Evolutionary conservation across 805 yeast species (phyloP).

Genomic region (Tetrapisispora pingtungensis): DNA sequence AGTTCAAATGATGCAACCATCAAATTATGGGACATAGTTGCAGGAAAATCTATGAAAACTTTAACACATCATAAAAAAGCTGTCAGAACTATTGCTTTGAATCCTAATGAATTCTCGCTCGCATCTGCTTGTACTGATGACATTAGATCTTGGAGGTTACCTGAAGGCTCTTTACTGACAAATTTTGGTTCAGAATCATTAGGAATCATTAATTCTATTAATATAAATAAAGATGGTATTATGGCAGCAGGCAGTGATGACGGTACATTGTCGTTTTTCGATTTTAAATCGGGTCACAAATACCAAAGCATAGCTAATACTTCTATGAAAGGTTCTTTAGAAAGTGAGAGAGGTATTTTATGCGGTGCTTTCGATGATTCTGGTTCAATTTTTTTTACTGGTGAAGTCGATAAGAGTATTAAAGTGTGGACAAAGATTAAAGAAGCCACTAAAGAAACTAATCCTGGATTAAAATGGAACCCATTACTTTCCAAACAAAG

Average conservation of each 20-base stretch:
- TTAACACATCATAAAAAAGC: slow-evolving; percentile 80
- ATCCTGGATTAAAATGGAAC: slow-evolving; percentile 28
- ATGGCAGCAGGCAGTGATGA: slow-evolving; percentile 77
- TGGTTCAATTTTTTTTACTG: slow-evolving; percentile 72
- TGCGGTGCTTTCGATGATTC: slow-evolving; percentile 67
- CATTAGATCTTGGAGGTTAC: slow-evolving; percentile 73
- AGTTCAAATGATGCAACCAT: slow-evolving; percentile 80
- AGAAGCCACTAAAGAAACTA: slow-evolving; percentile 21
- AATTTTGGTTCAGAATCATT: slow-evolving; percentile 32
- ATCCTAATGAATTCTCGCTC: slow-evolving; percentile 63
- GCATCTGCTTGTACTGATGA: slow-evolving; percentile 76
- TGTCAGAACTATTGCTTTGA: slow-evolving; percentile 61
- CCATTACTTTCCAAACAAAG: slow-evolving; percentile 23
- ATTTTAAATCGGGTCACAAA: slow-evolving; percentile 61
- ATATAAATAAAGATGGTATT: slow-evolving; percentile 50
- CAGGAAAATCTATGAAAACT: slow-evolving; percentile 60
- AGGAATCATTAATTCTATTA: slow-evolving; percentile 56
- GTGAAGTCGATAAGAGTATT: slow-evolving; percentile 83
- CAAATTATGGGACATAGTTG: slow-evolving; percentile 77
- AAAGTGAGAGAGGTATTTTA: slow-evolving; percentile 57
- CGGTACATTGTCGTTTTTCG: slow-evolving; percentile 69
- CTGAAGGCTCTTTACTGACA: slow-evolving; percentile 64
- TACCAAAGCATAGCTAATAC: slow-evolving; percentile 45
- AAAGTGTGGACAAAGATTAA: slow-evolving; percentile 56
- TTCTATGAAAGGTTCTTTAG: slow-evolving; percentile 61